These are phyloP conservation scores for Talaromyces sp. DNA, from an alignment of 2,329 filamentous ascomycete genomes.

Conservation along the genomic window DNA sequence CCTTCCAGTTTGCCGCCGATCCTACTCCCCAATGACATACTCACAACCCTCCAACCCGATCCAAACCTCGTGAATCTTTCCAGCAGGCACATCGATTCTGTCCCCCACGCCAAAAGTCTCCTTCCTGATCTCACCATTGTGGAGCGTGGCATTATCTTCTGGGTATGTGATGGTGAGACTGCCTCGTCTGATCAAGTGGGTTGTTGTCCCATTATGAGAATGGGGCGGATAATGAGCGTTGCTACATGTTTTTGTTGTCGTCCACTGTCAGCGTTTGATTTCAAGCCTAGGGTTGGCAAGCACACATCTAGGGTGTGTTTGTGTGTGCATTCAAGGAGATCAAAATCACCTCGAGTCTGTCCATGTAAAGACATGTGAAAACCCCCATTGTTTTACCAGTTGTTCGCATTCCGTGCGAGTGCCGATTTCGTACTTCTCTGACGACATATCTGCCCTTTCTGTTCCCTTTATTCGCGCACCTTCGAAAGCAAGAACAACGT, in stretches of 20 bases:
- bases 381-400: constrained; percentile 55
- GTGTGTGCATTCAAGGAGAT: neutral
- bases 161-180: constrained; percentile 56
- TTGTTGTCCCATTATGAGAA: constrained; percentile 51
- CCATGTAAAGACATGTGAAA: constrained; percentile 58
- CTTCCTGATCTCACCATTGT: constrained; percentile 35
- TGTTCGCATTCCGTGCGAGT: constrained; percentile 46
- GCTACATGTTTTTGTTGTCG: constrained; percentile 28
- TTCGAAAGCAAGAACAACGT: neutral
- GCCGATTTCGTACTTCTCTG: constrained; percentile 29
- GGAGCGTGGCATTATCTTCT: constrained; percentile 37
- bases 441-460: constrained; percentile 5
- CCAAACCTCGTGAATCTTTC: constrained; percentile 57
- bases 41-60: constrained; percentile 55
- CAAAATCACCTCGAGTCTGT: constrained; percentile 50
- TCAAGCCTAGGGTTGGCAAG: neutral
- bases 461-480: neutral
- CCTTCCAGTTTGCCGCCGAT: neutral
- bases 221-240: constrained; percentile 58
- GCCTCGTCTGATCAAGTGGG: constrained; percentile 55
- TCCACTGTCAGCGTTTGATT: neutral
- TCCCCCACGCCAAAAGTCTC: constrained; percentile 53
- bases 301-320: neutral
- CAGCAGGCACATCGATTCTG: constrained; percentile 54
- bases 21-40: constrained; percentile 55